These are phyloP conservation scores for Termitomyces sp. DNA, from an alignment of 768 basidiomycete species.

Conservation along the genomic window DNA sequence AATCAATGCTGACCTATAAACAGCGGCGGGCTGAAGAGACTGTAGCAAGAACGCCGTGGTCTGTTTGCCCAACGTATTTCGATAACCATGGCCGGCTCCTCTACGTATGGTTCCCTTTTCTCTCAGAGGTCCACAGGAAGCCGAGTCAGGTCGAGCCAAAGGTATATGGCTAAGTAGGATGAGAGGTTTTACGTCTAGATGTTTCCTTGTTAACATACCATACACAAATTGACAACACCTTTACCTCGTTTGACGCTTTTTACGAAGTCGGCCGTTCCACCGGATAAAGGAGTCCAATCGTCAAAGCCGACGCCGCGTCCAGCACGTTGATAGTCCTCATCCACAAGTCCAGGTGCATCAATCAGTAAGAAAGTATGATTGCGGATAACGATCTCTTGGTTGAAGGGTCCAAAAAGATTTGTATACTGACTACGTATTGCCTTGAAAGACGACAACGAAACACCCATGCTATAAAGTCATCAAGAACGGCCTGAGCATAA, in stretches of 20 bases:
- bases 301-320: conserved; percentile 43
- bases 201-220: conserved; percentile 3
- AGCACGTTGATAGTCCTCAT: conserved; percentile 72
- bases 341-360: conserved; percentile 75
- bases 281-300: conserved; percentile 47
- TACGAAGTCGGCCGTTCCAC: conserved; percentile 60
- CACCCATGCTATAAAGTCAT: conserved; percentile 42
- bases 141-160: conserved; percentile 67
- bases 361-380: conserved; percentile 72
- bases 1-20: conserved; percentile 58
- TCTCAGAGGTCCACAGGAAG: conserved; percentile 71
- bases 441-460: conserved; percentile 43
- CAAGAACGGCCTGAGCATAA: background rate
- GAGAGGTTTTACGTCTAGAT: conserved; percentile 35
- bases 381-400: conserved; percentile 53
- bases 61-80: conserved; percentile 76
- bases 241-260: conserved; percentile 38
- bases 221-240: conserved; percentile 7
- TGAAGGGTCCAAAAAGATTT: conserved; percentile 63
- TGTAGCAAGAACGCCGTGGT: conserved; percentile 72
- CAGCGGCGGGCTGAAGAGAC: conserved; percentile 53
- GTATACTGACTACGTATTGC: conserved; percentile 55
- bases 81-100: conserved; percentile 78
- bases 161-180: conserved; percentile 87
- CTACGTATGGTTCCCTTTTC: conserved; percentile 69